Evolutionary conservation across 768 basidiomycete species (phyloP).

Genomic region (Collybia mongolica): DNA sequence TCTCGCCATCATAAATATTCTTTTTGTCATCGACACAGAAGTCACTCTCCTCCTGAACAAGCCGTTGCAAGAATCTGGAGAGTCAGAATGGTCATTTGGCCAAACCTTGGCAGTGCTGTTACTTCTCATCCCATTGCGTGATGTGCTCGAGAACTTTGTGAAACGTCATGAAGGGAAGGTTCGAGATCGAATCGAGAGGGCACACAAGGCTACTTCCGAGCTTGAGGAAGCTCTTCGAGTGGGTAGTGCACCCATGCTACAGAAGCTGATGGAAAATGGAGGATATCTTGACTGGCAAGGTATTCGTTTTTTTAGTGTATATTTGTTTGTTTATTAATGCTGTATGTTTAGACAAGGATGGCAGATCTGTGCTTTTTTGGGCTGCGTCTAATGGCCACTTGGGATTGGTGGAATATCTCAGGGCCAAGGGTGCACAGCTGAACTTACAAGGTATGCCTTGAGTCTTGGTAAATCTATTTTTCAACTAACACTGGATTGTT

Average conservation of each 20-base stretch:
- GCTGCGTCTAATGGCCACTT: neutral
- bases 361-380: neutral
- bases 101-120: conserved; percentile 20
- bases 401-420: neutral
- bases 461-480: too few species aligned
- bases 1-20: conserved; percentile 13
- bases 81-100: conserved; percentile 16
- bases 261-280: neutral
- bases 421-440: neutral
- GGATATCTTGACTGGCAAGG: neutral
- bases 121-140: conserved; percentile 18
- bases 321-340: neutral
- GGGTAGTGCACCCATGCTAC: neutral
- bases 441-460: too few species aligned
- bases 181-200: neutral
- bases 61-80: neutral
- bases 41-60: conserved; percentile 11
- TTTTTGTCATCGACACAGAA: conserved; percentile 17
- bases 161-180: neutral
- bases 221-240: neutral
- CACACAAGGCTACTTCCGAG: neutral
- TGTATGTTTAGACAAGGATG: neutral
- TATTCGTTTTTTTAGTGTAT: neutral
- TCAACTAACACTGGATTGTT: too few species aligned
- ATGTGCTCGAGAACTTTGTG: neutral